phyloP scores from a whole-genome alignment of 257 asterid genomes.

The Primulina tabacum region DNA sequence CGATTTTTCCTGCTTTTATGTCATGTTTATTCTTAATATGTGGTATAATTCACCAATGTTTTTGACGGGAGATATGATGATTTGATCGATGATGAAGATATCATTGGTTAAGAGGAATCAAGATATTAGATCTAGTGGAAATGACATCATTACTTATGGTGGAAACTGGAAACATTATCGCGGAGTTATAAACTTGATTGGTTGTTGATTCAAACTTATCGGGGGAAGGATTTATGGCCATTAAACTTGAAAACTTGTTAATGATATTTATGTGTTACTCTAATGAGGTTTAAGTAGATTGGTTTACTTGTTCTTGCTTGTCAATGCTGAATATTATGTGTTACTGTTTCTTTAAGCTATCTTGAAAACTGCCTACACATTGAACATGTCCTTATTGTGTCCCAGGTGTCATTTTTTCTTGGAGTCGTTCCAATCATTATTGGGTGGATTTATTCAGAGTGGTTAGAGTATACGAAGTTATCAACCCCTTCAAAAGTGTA shows the following conservation, averaged over 20 bases:
- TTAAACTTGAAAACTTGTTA: neutral
- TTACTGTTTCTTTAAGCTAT: slow-evolving; percentile 7
- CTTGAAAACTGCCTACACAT: slow-evolving; percentile 4
- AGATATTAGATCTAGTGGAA: slow-evolving; percentile 15
- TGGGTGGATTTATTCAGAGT: slow-evolving; percentile 85
- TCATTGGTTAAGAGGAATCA: neutral
- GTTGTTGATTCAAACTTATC: neutral
- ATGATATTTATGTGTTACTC: neutral
- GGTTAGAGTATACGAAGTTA: slow-evolving; percentile 75
- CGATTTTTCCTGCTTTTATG: neutral
- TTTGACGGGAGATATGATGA: neutral
- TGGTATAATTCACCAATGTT: neutral
- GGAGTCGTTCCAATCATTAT: slow-evolving; percentile 68
- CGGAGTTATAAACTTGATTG: neutral
- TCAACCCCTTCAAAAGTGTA: slow-evolving; percentile 63
- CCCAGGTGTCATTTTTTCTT: slow-evolving; percentile 85
- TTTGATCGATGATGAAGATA: slow-evolving; percentile 19
- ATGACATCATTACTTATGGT: neutral
- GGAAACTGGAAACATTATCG: neutral
- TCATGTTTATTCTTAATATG: neutral
- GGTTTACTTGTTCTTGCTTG: neutral
- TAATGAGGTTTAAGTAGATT: neutral
- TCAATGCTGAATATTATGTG: slow-evolving; percentile 5
- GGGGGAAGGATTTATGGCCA: neutral
- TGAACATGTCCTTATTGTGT: slow-evolving; percentile 26